phyloP scores from a whole-genome alignment of 2,329 filamentous ascomycete species.

The Xylaria sp. region DNA sequence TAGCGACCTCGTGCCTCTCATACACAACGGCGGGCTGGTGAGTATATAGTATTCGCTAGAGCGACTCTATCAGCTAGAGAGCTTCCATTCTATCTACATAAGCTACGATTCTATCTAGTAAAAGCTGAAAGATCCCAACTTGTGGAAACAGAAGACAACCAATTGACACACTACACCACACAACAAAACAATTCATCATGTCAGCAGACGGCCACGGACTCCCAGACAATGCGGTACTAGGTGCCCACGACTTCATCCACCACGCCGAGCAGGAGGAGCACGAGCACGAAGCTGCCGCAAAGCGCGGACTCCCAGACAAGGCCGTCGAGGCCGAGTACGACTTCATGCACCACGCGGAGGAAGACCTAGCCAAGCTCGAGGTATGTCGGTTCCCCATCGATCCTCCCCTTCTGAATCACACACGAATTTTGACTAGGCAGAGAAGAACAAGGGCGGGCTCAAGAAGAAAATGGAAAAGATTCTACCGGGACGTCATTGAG shows the following conservation, averaged over 20 bases:
- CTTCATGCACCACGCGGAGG: conserved; percentile 47
- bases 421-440: conserved; percentile 12
- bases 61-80: background rate
- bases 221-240: conserved; percentile 42
- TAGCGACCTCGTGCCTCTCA: background rate
- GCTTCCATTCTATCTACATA: background rate
- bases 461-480: conserved; percentile 46
- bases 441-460: conserved; percentile 40
- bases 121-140: background rate
- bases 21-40: background rate
- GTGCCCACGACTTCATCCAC: conserved; percentile 49
- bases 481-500: conserved; percentile 45
- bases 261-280: conserved; percentile 50
- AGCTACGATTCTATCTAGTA: background rate
- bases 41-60: conserved; percentile 28
- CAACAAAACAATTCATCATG: conserved; percentile 41
- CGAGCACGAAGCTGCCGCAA: conserved; percentile 47
- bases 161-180: background rate
- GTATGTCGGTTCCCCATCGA: conserved; percentile 27
- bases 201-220: conserved; percentile 46
- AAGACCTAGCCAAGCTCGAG: conserved; percentile 41
- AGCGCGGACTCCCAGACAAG: conserved; percentile 46
- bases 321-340: conserved; percentile 48
- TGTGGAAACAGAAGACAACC: background rate
- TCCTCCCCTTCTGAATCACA: background rate